Base-by-base conservation (phyloP, 164 flowering plant genomes). In the Akebia trifoliata region DNA sequence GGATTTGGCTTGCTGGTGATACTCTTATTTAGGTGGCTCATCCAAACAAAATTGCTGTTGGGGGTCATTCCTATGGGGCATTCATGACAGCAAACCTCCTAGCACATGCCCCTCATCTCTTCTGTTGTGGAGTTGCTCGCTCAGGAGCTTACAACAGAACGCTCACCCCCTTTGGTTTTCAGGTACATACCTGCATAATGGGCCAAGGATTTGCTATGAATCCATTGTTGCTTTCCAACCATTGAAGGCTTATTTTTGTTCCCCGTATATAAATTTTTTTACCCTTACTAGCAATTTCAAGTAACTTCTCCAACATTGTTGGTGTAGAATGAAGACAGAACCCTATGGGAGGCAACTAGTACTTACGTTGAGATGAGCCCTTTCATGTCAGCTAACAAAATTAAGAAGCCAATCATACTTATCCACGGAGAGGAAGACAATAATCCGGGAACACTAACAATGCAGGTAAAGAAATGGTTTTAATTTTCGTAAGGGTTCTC, bases 11-110 rank as follows among this genome's bases (percentile, higher is more conserved):
- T 57, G 50, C 57, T 25, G 46, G 20, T 69, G 20, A 44, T 55
- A 37, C 64, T 12, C 28, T 40, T 72, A 46, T 58, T 38, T 42
- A 90, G 98, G 97, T 93, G 56, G 97, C 97, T 68, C 90, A 93
- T 76, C 96, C 98, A 42, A 73, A 76, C 57, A 93, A 86, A 79
- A 90, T 93, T 72, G 97, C 98, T 63, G 72, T 93, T 64, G 98
- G 98, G 14, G 98, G 98, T 71, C 98, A 93, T 71, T 93, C 98
- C 15, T 93, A 93, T 80, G 98, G 98, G 8, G 98, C 97, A 61
- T 93, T 93, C 68, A 93, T 93, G 98, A 80, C 97, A 14, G 95
- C 98, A 59, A 93, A 93, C 62, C 96, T 93, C 61, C 68, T 93
- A 51, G 98, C 98, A 50, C 98, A 93, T 69, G 98, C 97, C 28